A percentile compares a stretch with the other conserved stretches of the same genome.
phyloP scores from a whole-genome alignment of 768 basidiomycete genomes.

The Fistulinella prunicolor region DNA sequence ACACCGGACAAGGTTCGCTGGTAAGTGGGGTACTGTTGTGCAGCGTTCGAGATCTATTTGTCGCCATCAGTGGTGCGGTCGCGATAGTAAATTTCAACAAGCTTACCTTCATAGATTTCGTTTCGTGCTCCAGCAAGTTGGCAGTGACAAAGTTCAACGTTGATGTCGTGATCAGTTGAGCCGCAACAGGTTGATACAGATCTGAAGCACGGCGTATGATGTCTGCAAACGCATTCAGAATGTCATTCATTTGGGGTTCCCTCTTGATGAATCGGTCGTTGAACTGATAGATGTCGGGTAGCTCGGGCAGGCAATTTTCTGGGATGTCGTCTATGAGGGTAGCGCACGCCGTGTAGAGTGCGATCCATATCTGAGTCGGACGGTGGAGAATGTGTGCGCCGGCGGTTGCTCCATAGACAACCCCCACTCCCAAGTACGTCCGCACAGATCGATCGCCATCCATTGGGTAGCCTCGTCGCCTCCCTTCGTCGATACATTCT shows the following conservation, averaged over 20 bases:
- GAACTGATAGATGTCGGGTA: not conserved
- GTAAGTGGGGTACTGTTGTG: constrained; percentile 27
- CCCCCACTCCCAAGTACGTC: constrained; percentile 34
- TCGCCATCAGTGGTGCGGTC: not conserved
- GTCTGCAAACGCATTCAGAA: constrained; percentile 31
- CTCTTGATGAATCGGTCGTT: not conserved
- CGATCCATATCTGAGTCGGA: constrained; percentile 21
- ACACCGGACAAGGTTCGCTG: constrained; percentile 32
- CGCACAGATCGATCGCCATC: constrained; percentile 19
- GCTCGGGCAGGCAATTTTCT: not conserved
- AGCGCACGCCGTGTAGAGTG: constrained; percentile 34
- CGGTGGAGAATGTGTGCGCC: constrained; percentile 23
- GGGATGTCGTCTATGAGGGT: constrained; percentile 33
- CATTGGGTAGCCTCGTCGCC: constrained; percentile 24
- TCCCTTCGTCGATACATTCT: constrained; percentile 24
- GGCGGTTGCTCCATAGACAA: constrained; percentile 20
- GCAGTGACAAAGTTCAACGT: constrained; percentile 30
- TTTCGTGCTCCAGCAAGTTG: constrained; percentile 20
- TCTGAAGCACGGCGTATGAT: constrained; percentile 25
- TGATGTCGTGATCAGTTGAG: constrained; percentile 34
- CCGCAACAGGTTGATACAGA: constrained; percentile 23
- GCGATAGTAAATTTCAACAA: not conserved
- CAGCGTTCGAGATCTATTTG: constrained; percentile 19
- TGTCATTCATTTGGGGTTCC: constrained; percentile 24
- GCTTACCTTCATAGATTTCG: constrained; percentile 21